These are phyloP conservation scores for Cylindrotheca fusiformis DNA, from an alignment of 108 stramenopile genomes.

Conservation along the genomic window DNA sequence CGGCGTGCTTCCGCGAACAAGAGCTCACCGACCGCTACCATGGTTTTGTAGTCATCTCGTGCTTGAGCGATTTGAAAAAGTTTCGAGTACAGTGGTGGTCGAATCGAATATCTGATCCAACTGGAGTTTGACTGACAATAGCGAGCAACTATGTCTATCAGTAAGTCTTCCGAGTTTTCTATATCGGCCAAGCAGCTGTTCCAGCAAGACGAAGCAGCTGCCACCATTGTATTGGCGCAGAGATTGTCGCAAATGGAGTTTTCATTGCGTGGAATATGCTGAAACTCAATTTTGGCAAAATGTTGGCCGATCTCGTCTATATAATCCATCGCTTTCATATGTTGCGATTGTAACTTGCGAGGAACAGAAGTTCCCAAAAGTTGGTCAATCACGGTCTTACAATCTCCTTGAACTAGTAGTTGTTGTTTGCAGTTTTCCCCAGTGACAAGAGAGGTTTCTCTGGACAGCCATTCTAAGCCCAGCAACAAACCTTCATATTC, in stretches of 20 bases:
- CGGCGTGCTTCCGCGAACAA: slow-evolving; percentile 8
- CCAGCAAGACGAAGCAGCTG: neutral
- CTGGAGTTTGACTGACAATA: slow-evolving; percentile 1
- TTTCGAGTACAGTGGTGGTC: slow-evolving; percentile 18
- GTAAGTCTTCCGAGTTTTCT: neutral
- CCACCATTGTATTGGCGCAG: slow-evolving; percentile 28
- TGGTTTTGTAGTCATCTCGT: slow-evolving; percentile 1
- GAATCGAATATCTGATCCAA: slow-evolving; percentile 16
- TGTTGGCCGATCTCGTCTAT: slow-evolving; percentile 11
- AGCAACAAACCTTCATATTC: slow-evolving; percentile 64
- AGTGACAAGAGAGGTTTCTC: neutral
- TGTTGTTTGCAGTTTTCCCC: neutral
- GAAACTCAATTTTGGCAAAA: slow-evolving; percentile 20
- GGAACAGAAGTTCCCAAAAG: slow-evolving; percentile 46
- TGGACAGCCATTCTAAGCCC: slow-evolving; percentile 46
- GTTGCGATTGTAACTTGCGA: slow-evolving; percentile 49
- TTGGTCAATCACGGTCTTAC: slow-evolving; percentile 74
- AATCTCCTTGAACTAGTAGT: slow-evolving; percentile 63
- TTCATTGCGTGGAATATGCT: slow-evolving; percentile 51
- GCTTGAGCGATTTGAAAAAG: neutral
- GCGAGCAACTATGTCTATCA: neutral
- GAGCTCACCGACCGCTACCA: slow-evolving; percentile 19
- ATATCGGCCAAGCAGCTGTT: neutral
- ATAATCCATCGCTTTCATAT: slow-evolving; percentile 18
- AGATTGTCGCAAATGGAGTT: slow-evolving; percentile 56